phyloP scores from a whole-genome alignment of 805 yeast species.

The Suhomyces pyralidae region DNA sequence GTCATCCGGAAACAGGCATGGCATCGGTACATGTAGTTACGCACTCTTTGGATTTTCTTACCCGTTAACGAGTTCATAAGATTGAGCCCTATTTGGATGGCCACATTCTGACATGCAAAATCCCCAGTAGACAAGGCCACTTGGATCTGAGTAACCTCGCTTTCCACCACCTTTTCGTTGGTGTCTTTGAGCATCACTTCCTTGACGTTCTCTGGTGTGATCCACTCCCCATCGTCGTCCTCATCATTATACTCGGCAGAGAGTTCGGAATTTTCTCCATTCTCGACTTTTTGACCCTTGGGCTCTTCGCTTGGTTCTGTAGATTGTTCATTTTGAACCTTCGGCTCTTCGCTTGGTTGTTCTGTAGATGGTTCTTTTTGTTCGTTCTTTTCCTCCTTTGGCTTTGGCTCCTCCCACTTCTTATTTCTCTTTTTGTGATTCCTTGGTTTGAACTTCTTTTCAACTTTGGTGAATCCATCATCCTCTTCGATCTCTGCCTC shows the following conservation, averaged over 20 bases:
- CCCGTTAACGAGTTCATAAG: slow-evolving; percentile 85
- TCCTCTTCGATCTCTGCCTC: slow-evolving; percentile 8
- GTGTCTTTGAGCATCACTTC: slow-evolving; percentile 67
- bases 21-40: slow-evolving; percentile 93
- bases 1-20: slow-evolving; percentile 91
- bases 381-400: background rate
- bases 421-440: background rate
- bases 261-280: background rate
- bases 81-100: slow-evolving; percentile 85
- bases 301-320: background rate
- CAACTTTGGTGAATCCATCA: slow-evolving; percentile 23
- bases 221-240: slow-evolving; percentile 88
- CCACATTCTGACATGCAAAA: slow-evolving; percentile 95
- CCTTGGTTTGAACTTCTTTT: slow-evolving; percentile 7
- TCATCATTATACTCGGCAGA: slow-evolving; percentile 65
- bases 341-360: no score
- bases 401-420: slow-evolving; percentile 4
- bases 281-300: no score
- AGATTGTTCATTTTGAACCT: no score
- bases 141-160: slow-evolving; percentile 42
- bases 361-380: no score
- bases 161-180: slow-evolving; percentile 52
- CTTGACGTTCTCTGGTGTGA: slow-evolving; percentile 78
- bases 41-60: slow-evolving; percentile 73
- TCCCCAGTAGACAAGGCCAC: slow-evolving; percentile 93